Evolutionary conservation across 2,329 filamentous ascomycete species (phyloP), one percentile per base, ranked within the genome.

Genomic region (Sporothrix pallida): DNA sequence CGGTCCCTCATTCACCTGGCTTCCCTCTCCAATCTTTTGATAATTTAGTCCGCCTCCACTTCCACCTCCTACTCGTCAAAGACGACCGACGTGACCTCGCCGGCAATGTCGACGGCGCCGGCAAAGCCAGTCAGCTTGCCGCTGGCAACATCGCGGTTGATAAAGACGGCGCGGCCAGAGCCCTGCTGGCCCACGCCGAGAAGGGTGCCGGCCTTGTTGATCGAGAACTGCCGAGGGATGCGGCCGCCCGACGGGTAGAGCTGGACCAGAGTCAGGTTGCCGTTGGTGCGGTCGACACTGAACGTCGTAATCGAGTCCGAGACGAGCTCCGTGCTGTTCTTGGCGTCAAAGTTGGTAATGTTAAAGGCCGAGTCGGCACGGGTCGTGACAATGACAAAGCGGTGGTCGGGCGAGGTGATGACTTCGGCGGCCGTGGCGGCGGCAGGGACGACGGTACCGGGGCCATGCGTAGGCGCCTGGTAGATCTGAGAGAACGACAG

Each of bases 221-320:
- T 81, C 70, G 86, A 87, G 80, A 93, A 92, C 56, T 92, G 90
- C 26, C 92, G 86, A 0, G 93, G 92, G 72, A 86, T 87, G 8
- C 82, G 80, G 2, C 93, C 93, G 68, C 91, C 90, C 0, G 89
- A 87, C 0, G 91, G 85, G n/a, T 86, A 86, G 42, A 89, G 84
- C 77, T 91, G 87, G 2, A 88, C 79, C 73, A 88, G 85, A 0
- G 78, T 81, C 37, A 93, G 83, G 0, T 81, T 83, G 7, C 91
- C 91, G n/a, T 86, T 86, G 15, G 79, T 76, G 1, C 78, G 74
- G 77, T 89, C 81, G 76, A 93, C 87, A 72, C 83, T 78, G 82
- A 89, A 93, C 74, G 85, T 89, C 75, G 91, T 86, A 72, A 95
- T 82, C 0, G 91, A 87, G 80, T 93, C 91, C 0, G 90, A 91